Conservation (phyloP, 352 stramenopile species). For the Phytophthora sojae region DNA sequence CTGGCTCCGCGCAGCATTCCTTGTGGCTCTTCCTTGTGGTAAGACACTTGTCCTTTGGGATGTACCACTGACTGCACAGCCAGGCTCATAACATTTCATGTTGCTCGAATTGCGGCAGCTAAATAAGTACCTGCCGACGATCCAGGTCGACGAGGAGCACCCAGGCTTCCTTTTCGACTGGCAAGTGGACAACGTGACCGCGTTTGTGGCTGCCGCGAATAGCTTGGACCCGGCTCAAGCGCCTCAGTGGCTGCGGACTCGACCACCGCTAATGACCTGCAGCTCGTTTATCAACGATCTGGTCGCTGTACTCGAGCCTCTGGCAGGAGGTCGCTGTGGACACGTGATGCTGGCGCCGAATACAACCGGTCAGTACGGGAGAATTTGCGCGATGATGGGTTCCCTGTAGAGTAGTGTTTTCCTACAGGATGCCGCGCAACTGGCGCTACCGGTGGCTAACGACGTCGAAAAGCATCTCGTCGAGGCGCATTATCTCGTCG, state of each 20-base stretch:
- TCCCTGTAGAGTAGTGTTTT: background rate
- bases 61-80: background rate
- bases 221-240: background rate
- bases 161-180: background rate
- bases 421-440: background rate
- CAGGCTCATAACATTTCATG: background rate
- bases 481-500: background rate
- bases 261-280: background rate
- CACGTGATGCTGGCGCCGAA: background rate
- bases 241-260: background rate
- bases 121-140: background rate
- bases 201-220: background rate
- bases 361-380: background rate
- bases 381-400: background rate
- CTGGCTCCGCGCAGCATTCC: no score
- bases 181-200: background rate
- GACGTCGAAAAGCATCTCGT: background rate
- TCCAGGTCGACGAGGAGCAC: background rate
- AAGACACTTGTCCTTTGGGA: no score
- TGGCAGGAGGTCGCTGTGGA: background rate
- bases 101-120: background rate
- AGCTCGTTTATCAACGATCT: background rate
- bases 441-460: background rate
- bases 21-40: no score
- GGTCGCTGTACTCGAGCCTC: background rate